phyloP scores from a whole-genome alignment of 2,329 filamentous ascomycete genomes.

The Ophiobolus disseminans region DNA sequence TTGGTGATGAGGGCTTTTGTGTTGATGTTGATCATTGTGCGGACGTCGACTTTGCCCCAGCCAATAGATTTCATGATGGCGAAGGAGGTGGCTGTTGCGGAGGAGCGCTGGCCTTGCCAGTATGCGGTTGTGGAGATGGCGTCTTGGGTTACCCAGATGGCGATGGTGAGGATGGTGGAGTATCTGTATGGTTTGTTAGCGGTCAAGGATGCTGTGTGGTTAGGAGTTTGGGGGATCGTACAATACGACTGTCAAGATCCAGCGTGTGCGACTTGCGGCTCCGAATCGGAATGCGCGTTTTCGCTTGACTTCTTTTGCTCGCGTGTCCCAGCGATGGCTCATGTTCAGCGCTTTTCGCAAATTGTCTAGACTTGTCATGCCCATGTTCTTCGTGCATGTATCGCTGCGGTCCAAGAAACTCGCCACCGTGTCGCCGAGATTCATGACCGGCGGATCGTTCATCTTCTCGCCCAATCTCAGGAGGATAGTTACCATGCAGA shows the following conservation, averaged over 20 bases:
- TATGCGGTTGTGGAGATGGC: background rate
- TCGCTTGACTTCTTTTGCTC: background rate
- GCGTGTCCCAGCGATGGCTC: background rate
- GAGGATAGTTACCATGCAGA: background rate
- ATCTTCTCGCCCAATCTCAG: background rate
- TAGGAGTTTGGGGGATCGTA: background rate
- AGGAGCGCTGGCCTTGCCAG: too few relatives aligned
- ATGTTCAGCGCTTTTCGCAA: background rate
- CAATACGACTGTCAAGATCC: background rate
- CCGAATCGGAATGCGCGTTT: background rate
- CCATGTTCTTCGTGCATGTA: slow-evolving; percentile 10
- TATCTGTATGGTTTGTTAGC: background rate
- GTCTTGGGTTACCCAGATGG: background rate
- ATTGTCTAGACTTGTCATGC: background rate
- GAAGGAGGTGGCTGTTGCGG: too few relatives aligned
- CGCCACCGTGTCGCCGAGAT: slow-evolving; percentile 29
- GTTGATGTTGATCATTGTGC: background rate
- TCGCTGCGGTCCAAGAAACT: slow-evolving; percentile 28
- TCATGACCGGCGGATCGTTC: slow-evolving; percentile 7
- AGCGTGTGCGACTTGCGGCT: slow-evolving; percentile 2
- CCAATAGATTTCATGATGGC: background rate
- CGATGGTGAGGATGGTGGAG: background rate
- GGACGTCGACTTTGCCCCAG: background rate
- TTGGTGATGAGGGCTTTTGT: slow-evolving; percentile 5
- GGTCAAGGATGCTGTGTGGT: background rate